Evolutionary conservation across 1,139 yeast species (phyloP).

Genomic region (Yamadazyma aaseri): DNA sequence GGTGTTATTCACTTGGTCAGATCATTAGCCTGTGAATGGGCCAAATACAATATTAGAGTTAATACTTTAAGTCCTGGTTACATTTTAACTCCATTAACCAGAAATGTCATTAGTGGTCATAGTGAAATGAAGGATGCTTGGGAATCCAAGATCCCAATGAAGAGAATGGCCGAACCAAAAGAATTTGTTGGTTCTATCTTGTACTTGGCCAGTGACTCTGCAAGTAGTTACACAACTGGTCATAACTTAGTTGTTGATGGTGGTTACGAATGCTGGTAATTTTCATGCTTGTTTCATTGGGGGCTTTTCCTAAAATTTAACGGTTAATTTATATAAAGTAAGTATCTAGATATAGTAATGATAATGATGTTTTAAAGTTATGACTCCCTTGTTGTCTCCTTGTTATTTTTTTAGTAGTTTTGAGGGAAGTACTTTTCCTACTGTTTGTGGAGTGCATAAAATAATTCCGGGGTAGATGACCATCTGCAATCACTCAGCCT

Average conservation of each 20-base stretch:
- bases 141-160: slow-evolving; percentile 49
- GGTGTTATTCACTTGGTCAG: slow-evolving; percentile 49
- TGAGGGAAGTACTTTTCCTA: too few relatives aligned
- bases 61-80: slow-evolving; percentile 50
- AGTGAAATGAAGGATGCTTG: slow-evolving; percentile 48
- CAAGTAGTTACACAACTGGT: slow-evolving; percentile 49
- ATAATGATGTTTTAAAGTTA: slow-evolving; percentile 3
- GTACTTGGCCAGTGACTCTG: slow-evolving; percentile 47
- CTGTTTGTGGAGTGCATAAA: too few relatives aligned
- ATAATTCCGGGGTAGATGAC: too few relatives aligned
- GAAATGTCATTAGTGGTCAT: slow-evolving; percentile 45
- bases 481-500: too few relatives aligned
- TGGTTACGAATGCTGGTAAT: slow-evolving; percentile 43
- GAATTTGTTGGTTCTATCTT: slow-evolving; percentile 48
- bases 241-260: slow-evolving; percentile 53
- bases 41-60: slow-evolving; percentile 48
- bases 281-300: not conserved
- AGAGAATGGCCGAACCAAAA: slow-evolving; percentile 53
- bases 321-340: too few relatives aligned
- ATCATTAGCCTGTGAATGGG: slow-evolving; percentile 54
- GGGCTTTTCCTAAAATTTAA: too few relatives aligned
- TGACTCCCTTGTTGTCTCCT: too few relatives aligned
- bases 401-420: too few relatives aligned
- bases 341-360: slow-evolving; percentile 2
- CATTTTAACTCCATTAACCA: slow-evolving; percentile 49